These are phyloP conservation scores for Nemania diffusa DNA, from an alignment of 2,329 filamentous ascomycete genomes.

Conservation along the genomic window DNA sequence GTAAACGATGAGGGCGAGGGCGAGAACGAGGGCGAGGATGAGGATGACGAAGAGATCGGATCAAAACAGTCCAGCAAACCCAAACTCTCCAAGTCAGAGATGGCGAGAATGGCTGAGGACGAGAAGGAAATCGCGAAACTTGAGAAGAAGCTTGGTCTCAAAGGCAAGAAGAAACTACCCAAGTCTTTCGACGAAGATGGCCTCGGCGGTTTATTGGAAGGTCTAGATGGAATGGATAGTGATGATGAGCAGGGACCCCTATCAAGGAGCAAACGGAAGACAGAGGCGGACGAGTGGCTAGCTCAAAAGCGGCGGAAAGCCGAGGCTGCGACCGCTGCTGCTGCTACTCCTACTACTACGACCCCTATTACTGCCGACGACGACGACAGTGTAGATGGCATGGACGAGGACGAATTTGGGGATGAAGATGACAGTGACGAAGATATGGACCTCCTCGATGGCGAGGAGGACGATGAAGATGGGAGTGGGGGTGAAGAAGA, in stretches of 20 bases:
- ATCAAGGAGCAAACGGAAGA: conserved; percentile 70
- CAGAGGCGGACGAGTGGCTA: conserved; percentile 69
- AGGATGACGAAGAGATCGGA: conserved; percentile 45
- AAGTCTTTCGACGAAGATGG: conserved; percentile 85
- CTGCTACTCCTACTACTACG: conserved; percentile 27
- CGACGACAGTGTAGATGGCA: conserved; percentile 41
- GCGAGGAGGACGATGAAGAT: conserved; percentile 48
- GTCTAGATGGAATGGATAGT: conserved; percentile 66
- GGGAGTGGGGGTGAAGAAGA: conserved; percentile 10
- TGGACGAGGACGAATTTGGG: conserved; percentile 26
- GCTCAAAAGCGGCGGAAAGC: conserved; percentile 66
- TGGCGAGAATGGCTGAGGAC: conserved; percentile 77
- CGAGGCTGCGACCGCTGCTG: conserved; percentile 33
- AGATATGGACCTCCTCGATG: conserved; percentile 32
- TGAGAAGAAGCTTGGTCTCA: conserved; percentile 87
- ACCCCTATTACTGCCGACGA: conserved; percentile 43
- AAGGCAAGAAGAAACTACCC: conserved; percentile 77
- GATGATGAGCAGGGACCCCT: conserved; percentile 53
- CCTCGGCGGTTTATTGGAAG: conserved; percentile 79
- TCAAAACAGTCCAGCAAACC: conserved; percentile 44
- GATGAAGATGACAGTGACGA: conserved; percentile 45
- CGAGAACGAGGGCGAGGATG: no score
- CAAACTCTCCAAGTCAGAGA: conserved; percentile 55
- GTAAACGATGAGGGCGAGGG: conserved; percentile 37
- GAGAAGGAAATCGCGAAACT: conserved; percentile 88